Conservation (phyloP, 78 protist species). For the Neovahlkampfia damariscottae region DNA sequence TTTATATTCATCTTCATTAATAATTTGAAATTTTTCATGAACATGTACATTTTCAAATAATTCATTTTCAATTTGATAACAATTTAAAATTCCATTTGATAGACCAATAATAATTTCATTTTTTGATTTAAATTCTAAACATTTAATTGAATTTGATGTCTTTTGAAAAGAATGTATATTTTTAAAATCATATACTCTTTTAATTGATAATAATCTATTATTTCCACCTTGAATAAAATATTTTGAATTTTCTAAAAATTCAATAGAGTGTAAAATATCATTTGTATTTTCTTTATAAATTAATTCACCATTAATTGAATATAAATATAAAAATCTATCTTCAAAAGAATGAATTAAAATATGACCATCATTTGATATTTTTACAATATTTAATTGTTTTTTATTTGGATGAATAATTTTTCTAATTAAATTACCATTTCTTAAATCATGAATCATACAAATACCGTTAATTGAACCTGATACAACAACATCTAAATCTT, state of each 20-base stretch:
- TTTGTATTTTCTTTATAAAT: neutral
- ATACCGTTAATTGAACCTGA: neutral
- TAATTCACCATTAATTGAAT: neutral
- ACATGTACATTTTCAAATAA: no score
- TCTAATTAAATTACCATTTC: neutral
- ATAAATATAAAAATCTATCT: neutral
- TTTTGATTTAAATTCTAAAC: no score
- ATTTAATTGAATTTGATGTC: no score
- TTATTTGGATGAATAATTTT: neutral
- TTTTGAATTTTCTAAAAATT: neutral
- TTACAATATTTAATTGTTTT: neutral
- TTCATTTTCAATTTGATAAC: no score
- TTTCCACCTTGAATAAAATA: neutral
- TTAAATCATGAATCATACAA: neutral
- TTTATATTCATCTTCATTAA: no score
- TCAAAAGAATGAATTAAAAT: neutral
- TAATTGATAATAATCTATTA: neutral
- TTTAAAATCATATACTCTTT: neutral
- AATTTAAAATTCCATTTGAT: no score
- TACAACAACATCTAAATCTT: neutral
- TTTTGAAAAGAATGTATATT: neutral
- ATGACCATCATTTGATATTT: neutral
- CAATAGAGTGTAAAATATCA: neutral
- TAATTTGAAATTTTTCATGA: no score
- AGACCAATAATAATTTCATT: no score